A percentile compares a stretch with the other conserved stretches of the same genome.
These are phyloP conservation scores for Talaromyces trachyspermus DNA, from an alignment of 495 filamentous ascomycete species.

Conservation along the genomic window DNA sequence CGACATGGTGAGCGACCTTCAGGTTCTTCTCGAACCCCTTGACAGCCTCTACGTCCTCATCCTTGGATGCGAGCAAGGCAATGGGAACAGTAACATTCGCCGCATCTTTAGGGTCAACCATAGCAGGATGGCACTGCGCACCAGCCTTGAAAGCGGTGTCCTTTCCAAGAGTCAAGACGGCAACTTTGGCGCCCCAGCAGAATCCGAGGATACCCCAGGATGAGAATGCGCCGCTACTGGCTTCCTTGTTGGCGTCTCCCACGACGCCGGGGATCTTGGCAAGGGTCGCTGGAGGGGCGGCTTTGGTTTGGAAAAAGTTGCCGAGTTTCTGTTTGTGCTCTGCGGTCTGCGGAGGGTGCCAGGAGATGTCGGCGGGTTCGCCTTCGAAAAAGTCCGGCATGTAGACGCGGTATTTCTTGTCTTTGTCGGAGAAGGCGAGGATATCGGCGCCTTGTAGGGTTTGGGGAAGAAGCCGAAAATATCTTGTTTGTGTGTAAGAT, in stretches of 20 bases:
- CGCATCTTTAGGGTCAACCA: constrained; percentile 70
- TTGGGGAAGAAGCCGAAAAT: constrained; percentile 52
- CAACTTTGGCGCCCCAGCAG: constrained; percentile 92
- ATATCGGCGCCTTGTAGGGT: constrained; percentile 53
- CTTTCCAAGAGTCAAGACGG: constrained; percentile 48
- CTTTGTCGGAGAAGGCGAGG: constrained; percentile 35
- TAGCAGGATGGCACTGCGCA: constrained; percentile 74
- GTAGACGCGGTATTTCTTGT: constrained; percentile 49
- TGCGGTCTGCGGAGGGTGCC: constrained; percentile 70
- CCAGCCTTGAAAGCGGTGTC: constrained; percentile 62
- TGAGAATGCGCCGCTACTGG: constrained; percentile 41
- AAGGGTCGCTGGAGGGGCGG: constrained; percentile 54
- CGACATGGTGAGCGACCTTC: constrained; percentile 61
- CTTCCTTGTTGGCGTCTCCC: constrained; percentile 43
- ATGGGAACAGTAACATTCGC: constrained; percentile 54
- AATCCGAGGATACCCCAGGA: constrained; percentile 84
- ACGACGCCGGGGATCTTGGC: constrained; percentile 57
- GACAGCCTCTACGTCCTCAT: constrained; percentile 61
- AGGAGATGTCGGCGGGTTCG: constrained; percentile 34
- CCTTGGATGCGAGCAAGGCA: constrained; percentile 57
- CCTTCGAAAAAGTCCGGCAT: constrained; percentile 54
- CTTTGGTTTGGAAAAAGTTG: constrained; percentile 68
- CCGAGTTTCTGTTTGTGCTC: constrained; percentile 73
- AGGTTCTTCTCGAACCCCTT: constrained; percentile 62
- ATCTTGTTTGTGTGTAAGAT: constrained; percentile 21